Evolutionary conservation across 2,329 filamentous ascomycete species (phyloP), one percentile per base, ranked within the genome.

Genomic region (Plenodomus biglobosus): DNA sequence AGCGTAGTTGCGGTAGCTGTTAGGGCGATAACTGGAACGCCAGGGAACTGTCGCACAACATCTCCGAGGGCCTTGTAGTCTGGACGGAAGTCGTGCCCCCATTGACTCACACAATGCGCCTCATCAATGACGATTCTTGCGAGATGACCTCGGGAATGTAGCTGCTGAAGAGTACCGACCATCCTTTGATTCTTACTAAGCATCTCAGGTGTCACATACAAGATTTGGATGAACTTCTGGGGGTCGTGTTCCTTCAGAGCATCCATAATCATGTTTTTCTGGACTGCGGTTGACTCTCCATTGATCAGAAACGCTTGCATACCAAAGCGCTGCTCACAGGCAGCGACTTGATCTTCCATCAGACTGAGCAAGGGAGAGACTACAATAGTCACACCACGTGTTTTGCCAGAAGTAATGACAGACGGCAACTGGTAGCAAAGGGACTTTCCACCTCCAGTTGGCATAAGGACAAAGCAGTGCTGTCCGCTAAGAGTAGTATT

Each of bases 31-130:
- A 97, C 80, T 1, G 94, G 94, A 2, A 97, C 88, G 1, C 83
- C 82, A 0, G 86, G 85, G 60, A 92, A 92, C 43, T 81, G 83
- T 35, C 76, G 71, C 40, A 92, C 83, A 37, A 96, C 77, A 49
- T 85, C 80, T 21, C 92, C 90, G 3, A 99, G 78, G 22, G 83
- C 82, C 71, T 96, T 96, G 76, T 99, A 99, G 68, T 97, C 92
- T 0, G 92, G 92, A 38, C 95, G 85, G 68, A 99, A 99, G 70
- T 99, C 94, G 61, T 99, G 94, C 1, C 94, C 94, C 94, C 94
- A 99, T 76, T 99, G 92, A 71, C 94, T 97, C 20, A 99, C 92
- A 71, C 94, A 99, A 70, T 99, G 94, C n/a, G 94, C 94, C 74
- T 99, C 95, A 60, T 99, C 94, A 54, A 99, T 95, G 44, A 99